Percentiles rank a stretch among this genome's conserved stretches.
Conservation (phyloP, 2,329 filamentous ascomycete species). For the Colletotrichum tropicale region DNA sequence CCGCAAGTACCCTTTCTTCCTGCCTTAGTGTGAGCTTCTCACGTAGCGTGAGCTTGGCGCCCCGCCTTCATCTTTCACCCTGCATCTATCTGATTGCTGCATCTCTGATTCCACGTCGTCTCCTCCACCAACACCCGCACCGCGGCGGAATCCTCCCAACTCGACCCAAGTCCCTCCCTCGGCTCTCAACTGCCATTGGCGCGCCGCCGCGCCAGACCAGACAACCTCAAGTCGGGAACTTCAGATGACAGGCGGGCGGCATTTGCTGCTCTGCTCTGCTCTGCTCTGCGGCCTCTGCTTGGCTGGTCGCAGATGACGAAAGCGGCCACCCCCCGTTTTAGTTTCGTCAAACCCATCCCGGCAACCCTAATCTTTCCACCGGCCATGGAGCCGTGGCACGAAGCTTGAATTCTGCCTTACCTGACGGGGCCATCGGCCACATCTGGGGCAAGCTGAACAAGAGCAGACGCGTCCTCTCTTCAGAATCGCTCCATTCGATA, state of each 20-base stretch:
- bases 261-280: background rate
- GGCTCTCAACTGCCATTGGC: background rate
- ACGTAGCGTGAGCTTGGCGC: background rate
- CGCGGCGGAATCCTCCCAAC: background rate
- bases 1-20: background rate
- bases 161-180: background rate
- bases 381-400: background rate
- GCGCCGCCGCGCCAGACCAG: background rate
- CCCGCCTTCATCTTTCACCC: background rate
- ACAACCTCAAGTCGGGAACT: background rate
- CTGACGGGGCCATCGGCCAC: background rate
- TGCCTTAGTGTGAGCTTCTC: background rate
- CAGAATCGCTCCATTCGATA: background rate
- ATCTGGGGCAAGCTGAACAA: constrained; percentile 12
- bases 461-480: constrained; percentile 5
- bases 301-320: constrained; percentile 1
- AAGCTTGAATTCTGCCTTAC: constrained; percentile 20
- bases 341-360: background rate
- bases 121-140: constrained; percentile 4
- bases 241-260: constrained; percentile 6
- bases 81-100: constrained; percentile 14
- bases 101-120: constrained; percentile 18
- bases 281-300: background rate
- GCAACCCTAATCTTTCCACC: constrained; percentile 7
- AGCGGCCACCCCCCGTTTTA: background rate